These are phyloP conservation scores for Bryum argenteum DNA, from an alignment of 225 moss, liverwort and hornwort species.

Conservation along the genomic window DNA sequence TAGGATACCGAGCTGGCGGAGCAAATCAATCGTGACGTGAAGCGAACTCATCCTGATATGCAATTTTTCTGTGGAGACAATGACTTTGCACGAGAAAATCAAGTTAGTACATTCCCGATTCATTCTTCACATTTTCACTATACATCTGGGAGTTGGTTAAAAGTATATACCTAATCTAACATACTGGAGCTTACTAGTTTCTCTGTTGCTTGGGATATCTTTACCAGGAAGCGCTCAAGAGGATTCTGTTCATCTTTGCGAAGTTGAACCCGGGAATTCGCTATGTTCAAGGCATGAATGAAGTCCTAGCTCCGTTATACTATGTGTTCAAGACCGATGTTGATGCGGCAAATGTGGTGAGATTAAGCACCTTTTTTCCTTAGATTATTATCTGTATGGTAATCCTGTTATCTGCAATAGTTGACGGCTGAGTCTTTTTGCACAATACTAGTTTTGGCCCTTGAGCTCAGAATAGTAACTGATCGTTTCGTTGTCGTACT, in stretches of 20 bases:
- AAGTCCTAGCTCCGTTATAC: constrained; percentile 81
- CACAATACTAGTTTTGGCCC: no score
- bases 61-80: constrained; percentile 94
- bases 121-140: constrained; percentile 1
- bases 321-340: constrained; percentile 80
- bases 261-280: constrained; percentile 90
- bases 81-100: constrained; percentile 80
- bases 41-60: constrained; percentile 95
- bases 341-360: constrained; percentile 73
- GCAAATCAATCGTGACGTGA: constrained; percentile 95
- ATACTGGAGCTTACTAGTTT: constrained; percentile 7
- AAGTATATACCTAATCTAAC: background rate
- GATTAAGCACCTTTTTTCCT: constrained; percentile 22
- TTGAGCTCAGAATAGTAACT: background rate
- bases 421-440: no score
- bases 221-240: constrained; percentile 77
- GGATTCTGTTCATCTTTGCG: constrained; percentile 79
- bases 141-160: background rate
- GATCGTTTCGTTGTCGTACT: constrained; percentile 22
- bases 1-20: constrained; percentile 95
- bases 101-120: constrained; percentile 43
- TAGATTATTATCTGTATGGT: background rate
- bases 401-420: no score
- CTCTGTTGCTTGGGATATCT: constrained; percentile 25
- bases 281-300: constrained; percentile 97